Base-by-base conservation (phyloP, 2,329 filamentous ascomycete species). In the Didymella keratinophila region DNA sequence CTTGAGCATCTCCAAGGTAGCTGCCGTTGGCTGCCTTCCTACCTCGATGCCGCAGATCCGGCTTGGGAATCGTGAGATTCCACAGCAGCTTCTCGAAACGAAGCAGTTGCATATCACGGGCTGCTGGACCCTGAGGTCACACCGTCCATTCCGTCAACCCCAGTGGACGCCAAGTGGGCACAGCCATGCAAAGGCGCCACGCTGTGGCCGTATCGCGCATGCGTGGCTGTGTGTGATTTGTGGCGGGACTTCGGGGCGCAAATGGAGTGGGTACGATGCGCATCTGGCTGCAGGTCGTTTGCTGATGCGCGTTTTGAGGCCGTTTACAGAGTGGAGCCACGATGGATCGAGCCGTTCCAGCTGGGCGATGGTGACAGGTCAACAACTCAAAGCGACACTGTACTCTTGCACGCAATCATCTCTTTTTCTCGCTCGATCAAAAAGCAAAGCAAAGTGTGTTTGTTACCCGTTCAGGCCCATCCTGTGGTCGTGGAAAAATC, bases 171-270 rank as follows among this genome's bases (percentile, higher is more conserved):
- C 52, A 60, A 60, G 57, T 60, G 57, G 57, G 47, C 57, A 56
- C 52, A 56, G 47, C 57, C 46, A 60, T 60, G 57, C 57, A 60
- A 60, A 52, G 57, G 57, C 57, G 57, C 57, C 57, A 60, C 57
- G 37, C n/a, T 50, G 57, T 55, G 47, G 47, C 46, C 51, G 34
- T 25, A 51, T 21, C 36, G 42, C 37, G 47, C 52, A 60, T 60
- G 57, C 57, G 57, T 60, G 57, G 57, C 57, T 60, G 57, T 36
- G 57, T 60, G 36, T 60, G 57, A 60, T 60, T 60, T 60, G 57
- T 60, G 57, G 57, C 57, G 52, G 52, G 42, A 51, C 47, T 21
- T 58, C 57, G 51, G 51, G 46, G 51, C 56, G 39, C 51, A 47
- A 20, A 32, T 28, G 46, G 46, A 42, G 57, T 60, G 57, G 57